phyloP scores from a whole-genome alignment of 2,329 filamentous ascomycete genomes.

The Curvularia verruculosa region DNA sequence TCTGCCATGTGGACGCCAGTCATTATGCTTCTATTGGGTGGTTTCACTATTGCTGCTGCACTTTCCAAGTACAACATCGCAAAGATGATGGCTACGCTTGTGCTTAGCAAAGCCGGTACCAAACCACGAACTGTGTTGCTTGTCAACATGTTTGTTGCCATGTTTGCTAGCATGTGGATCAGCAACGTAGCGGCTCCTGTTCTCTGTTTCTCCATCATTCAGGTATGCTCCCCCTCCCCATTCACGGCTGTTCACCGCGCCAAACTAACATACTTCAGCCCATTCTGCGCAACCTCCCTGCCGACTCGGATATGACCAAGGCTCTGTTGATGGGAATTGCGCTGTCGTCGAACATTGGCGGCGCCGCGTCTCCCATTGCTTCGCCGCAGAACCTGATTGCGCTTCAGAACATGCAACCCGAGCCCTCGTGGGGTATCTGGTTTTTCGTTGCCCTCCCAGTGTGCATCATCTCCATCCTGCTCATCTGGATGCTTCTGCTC shows the following conservation, averaged over 20 bases:
- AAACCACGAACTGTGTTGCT: conserved; percentile 85
- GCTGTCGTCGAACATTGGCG: conserved; percentile 91
- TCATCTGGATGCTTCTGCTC: conserved; percentile 89
- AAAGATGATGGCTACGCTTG: conserved; percentile 94
- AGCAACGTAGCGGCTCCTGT: conserved; percentile 98
- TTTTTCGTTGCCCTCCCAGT: conserved; percentile 96
- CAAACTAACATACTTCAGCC: conserved; percentile 62
- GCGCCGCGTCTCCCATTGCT: conserved; percentile 94
- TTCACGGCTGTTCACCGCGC: rapidly evolving
- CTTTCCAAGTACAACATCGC: conserved; percentile 97
- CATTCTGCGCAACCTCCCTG: conserved; percentile 88
- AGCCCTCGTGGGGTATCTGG: conserved; percentile 93
- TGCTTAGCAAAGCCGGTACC: conserved; percentile 94
- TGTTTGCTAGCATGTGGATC: conserved; percentile 98
- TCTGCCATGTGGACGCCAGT: conserved; percentile 98
- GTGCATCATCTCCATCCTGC: conserved; percentile 81
- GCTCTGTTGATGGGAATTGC: conserved; percentile 95
- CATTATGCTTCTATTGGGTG: conserved; percentile 95
- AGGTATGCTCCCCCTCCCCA: conserved; percentile 59
- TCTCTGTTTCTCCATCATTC: conserved; percentile 96
- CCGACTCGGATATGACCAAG: conserved; percentile 91
- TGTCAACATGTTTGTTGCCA: conserved; percentile 98
- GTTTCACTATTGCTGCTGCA: conserved; percentile 93
- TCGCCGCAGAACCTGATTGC: conserved; percentile 98
- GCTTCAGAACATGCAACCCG: conserved; percentile 90